Base-by-base conservation (phyloP, 345 rosid species). In the Hibiscus tridactylites region DNA sequence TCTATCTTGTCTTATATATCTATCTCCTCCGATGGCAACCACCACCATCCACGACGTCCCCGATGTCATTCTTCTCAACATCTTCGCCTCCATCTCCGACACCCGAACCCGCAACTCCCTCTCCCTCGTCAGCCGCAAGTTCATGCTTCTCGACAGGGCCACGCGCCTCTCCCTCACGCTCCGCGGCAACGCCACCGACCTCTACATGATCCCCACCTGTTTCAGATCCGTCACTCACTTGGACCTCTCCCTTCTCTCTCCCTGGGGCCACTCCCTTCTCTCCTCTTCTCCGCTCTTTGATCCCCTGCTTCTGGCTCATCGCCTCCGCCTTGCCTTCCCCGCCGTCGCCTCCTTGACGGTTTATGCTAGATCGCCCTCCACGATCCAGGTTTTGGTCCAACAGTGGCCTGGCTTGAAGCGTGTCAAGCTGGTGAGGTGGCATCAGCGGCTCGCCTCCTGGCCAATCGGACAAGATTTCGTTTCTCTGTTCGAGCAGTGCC, bases 171-270 rank as follows among this genome's bases (percentile, higher is more conserved):
- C 78, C 62, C 88, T 95, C 81, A 73, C 92, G 58, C 91, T 95
- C 91, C 98, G 96, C 0, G 98, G 98, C 69, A 95, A 88, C 81
- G 85, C 87, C 16, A 85, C 86, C n/a, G 85, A 95, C 73, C 89
- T 92, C 67, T 66, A 47, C 80, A 68, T 56, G 67, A 74, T 88
- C 68, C 98, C 97, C 0, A 71, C 57, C 49, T 81, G 88, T 35
- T 95, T 95, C 90, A 79, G 88, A 70, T 81, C 87, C 9, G 86
- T 95, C 15, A 80, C 86, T 15, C 68, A 77, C 60, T 87, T 95
- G 35, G 96, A 95, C 82, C 91, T 90, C 77, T 95, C 98, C 13
- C 77, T 85, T 21, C 85, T 95, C 70, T 92, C 98, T 2, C 97
- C 91, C 0, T 95, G 97, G 96, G 99, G 99, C 17, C 85, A 82